phyloP scores from a whole-genome alignment of 1,139 yeast genomes.

The Petasospora fabianii region DNA sequence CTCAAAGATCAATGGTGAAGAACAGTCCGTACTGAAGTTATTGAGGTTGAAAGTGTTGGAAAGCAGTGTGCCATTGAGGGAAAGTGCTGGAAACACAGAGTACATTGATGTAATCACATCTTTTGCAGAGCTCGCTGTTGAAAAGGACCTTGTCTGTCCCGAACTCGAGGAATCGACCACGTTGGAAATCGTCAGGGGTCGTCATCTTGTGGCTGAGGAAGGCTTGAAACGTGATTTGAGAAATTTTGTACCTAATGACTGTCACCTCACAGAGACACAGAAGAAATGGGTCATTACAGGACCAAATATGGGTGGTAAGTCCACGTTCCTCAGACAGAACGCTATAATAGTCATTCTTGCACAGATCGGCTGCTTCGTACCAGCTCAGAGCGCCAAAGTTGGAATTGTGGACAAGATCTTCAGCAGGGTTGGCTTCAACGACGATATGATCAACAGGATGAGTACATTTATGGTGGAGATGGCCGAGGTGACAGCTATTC shows the following conservation, averaged over 20 bases:
- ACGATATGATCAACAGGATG: slow-evolving; percentile 79
- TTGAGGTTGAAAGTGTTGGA: slow-evolving; percentile 30
- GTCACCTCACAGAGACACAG: slow-evolving; percentile 37
- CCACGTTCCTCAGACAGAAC: slow-evolving; percentile 83
- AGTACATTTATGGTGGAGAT: slow-evolving; percentile 97
- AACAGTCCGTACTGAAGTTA: slow-evolving; percentile 26
- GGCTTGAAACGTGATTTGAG: slow-evolving; percentile 43
- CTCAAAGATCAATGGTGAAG: slow-evolving; percentile 30
- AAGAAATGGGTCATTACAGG: slow-evolving; percentile 79
- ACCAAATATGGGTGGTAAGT: slow-evolving; percentile 98
- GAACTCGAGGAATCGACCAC: slow-evolving; percentile 44
- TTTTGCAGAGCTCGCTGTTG: slow-evolving; percentile 67
- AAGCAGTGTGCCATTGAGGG: slow-evolving; percentile 29
- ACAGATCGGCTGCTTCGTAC: slow-evolving; percentile 87
- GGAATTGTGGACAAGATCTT: slow-evolving; percentile 85
- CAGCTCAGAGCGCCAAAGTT: slow-evolving; percentile 66
- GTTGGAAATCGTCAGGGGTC: slow-evolving; percentile 54
- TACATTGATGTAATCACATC: slow-evolving; percentile 70
- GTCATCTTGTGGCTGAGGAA: slow-evolving; percentile 88
- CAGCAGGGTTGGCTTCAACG: slow-evolving; percentile 89
- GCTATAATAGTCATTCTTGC: slow-evolving; percentile 83
- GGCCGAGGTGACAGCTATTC: slow-evolving; percentile 86
- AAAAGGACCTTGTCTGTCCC: slow-evolving; percentile 65
- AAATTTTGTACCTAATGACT: slow-evolving; percentile 66
- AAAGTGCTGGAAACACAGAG: slow-evolving; percentile 42